Base-by-base conservation (phyloP, 257 asterid species). In the Avicennia marina region DNA sequence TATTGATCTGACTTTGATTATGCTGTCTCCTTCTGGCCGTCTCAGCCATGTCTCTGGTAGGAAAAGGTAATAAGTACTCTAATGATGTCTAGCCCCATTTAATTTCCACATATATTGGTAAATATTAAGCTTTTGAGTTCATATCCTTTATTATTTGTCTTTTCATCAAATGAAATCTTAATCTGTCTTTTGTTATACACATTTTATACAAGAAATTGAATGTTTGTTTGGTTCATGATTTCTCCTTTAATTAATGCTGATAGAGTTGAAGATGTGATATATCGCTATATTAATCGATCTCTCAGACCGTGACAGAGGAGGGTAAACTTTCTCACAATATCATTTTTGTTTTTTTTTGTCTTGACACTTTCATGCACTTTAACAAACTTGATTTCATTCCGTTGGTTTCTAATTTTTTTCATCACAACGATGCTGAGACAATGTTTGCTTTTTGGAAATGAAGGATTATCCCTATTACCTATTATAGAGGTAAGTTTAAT, bases 241-340 rank as follows among this genome's bases (percentile, higher is more conserved):
- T n/a, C n/a, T 38, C 0, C 0, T 50, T 38, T 57, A 16, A 38
- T 0, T 57, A 47, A 24, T 1, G n/a, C n/a, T n/a, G n/a, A n/a
- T n/a, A 86, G 95, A 42, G 81, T 86, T 20, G 95, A 86, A 60
- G 95, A 86, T 71, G 95, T 86, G 60, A 74, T 86, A n/a, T 75
- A 76, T 11, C 85, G 80, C 3, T 86, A 86, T 42, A 53, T 86
- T 50, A 71, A 81, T n/a, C n/a, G n/a, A n/a, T 68, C 84, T 75
- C 39, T 64, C 89, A 0, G 93, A 86, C 64, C 87, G 80, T 18
- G 95, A 83, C 24, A 66, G 87, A 68, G 93, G 80, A 69, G 83
- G 83, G 95, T 86, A 78, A 46, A n/a, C 4, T 46, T 62, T 46
- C 47, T 47, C n/a, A n/a, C n/a, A n/a, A n/a, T n/a, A n/a, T n/a